Base-by-base conservation (phyloP, 1,284 basidiomycete species). In the Ustilago vetiveriae region DNA sequence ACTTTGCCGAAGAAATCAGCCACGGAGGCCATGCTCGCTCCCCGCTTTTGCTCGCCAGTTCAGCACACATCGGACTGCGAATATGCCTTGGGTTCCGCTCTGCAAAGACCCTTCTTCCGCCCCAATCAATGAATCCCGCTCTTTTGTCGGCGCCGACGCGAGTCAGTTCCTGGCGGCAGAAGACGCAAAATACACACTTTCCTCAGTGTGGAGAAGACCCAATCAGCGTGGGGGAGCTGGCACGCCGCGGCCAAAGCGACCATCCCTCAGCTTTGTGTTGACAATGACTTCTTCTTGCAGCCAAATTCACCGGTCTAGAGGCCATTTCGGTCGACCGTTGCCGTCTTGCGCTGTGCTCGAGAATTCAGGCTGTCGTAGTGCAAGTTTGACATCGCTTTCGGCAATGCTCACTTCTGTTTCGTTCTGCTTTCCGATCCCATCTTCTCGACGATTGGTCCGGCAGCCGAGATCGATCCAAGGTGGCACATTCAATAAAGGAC, bases 91-190 rank as follows among this genome's bases (percentile, higher is more conserved):
- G n/a, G n/a, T n/a, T n/a, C n/a, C n/a, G n/a, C n/a, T n/a, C n/a
- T 30, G 10, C 29, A 24, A 42, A 42, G 27, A 36, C 30, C 33
- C 21, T 19, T n/a, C n/a, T n/a, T n/a, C n/a, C n/a, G n/a, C n/a
- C n/a, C n/a, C n/a, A n/a, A n/a, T n/a, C n/a, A n/a, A n/a, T n/a
- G n/a, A n/a, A n/a, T n/a, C 24, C 24, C 44, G 52, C 44, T 42
- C 37, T 47, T 41, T 55, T 47, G 39, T 55, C 44, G 52, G 44
- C 52, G 52, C 52, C 52, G 52, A 55, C 38, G 37, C 51, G 38
- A 39, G 38, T 30, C n/a, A n/a, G n/a, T n/a, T n/a, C 10, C 26
- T 40, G 29, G 10, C 33, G 9, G 40, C 35, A n/a, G 29, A 50
- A 33, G 23, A 30, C 43, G 33, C 37, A 24, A 26, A 14, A 40